Percentiles rank a stretch among this genome's conserved stretches.
These are phyloP conservation scores for Geranomyces variabilis DNA, from an alignment of 192 early-diverging fungal species.

Conservation along the genomic window DNA sequence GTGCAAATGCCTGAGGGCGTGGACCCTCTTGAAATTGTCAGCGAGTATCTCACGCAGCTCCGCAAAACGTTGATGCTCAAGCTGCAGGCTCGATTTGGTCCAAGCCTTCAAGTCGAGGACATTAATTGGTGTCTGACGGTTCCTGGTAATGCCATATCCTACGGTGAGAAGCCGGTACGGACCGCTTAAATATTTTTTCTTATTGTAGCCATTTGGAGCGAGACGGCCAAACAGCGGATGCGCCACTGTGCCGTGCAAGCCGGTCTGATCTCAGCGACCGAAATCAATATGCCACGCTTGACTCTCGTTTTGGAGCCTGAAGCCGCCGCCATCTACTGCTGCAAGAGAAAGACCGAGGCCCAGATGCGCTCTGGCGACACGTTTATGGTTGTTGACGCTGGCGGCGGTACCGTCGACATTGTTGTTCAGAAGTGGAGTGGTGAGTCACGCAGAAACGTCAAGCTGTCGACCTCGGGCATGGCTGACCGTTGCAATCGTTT, in stretches of 20 bases:
- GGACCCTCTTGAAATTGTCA: conserved; percentile 5
- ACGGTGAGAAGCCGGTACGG: no score
- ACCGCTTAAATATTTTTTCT: not conserved
- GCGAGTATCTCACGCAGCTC: conserved; percentile 6
- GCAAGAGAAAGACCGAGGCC: conserved; percentile 11
- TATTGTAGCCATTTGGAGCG: conserved; percentile 33
- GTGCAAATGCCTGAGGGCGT: conserved; percentile 2
- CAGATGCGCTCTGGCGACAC: conserved; percentile 22
- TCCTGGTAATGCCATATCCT: no score
- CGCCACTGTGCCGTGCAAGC: conserved; percentile 18
- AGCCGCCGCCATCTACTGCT: conserved; percentile 31
- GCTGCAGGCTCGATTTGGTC: conserved; percentile 16
- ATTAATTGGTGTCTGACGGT: conserved; percentile 16
- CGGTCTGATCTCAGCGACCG: conserved; percentile 17
- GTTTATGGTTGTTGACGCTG: conserved; percentile 32
- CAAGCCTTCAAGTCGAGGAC: conserved; percentile 19
- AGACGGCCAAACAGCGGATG: conserved; percentile 16
- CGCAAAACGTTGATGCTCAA: not conserved
- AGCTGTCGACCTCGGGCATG: no score
- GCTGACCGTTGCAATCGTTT: not conserved
- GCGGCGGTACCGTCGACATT: conserved; percentile 33
- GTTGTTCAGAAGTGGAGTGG: conserved; percentile 6
- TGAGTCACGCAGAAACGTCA: no score
- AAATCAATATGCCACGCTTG: conserved; percentile 14
- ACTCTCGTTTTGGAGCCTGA: conserved; percentile 32